These are phyloP conservation scores for Cryptococcus jaspeensis DNA, from an alignment of 1,284 basidiomycete species.

Conservation along the genomic window DNA sequence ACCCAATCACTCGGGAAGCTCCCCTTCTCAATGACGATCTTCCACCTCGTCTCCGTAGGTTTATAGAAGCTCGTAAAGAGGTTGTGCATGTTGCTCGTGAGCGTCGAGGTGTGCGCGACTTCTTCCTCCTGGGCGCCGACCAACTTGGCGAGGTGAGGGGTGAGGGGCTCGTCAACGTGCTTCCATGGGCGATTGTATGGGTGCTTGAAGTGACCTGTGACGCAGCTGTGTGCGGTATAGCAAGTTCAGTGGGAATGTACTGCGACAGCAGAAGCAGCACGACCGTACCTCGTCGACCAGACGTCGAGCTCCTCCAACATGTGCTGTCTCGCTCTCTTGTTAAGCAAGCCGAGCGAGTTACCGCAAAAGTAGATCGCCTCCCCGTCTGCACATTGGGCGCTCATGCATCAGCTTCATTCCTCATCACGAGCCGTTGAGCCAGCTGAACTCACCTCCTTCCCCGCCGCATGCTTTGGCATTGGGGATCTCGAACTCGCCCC, in stretches of 20 bases:
- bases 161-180: constrained; percentile 69
- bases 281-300: constrained; percentile 74
- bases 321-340: constrained; percentile 68
- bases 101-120: constrained; percentile 88
- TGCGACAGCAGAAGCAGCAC: neutral
- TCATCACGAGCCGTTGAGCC: neutral
- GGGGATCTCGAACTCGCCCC: constrained; percentile 50
- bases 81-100: constrained; percentile 92
- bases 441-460: constrained; percentile 33
- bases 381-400: constrained; percentile 30
- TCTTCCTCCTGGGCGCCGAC: constrained; percentile 84
- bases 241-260: neutral
- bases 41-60: constrained; percentile 75
- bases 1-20: constrained; percentile 96
- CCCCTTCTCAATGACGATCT: constrained; percentile 91
- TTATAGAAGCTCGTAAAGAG: constrained; percentile 93
- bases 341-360: constrained; percentile 86
- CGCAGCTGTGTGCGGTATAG: constrained; percentile 61
- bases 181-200: constrained; percentile 82
- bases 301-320: constrained; percentile 80
- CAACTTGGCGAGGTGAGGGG: constrained; percentile 74
- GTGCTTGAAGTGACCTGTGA: constrained; percentile 89
- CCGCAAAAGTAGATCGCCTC: constrained; percentile 81
- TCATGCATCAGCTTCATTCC: constrained; percentile 1
- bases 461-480: constrained; percentile 42